Conservation (phyloP, 2,329 filamentous ascomycete genomes). For the Cordyceps militaris region DNA sequence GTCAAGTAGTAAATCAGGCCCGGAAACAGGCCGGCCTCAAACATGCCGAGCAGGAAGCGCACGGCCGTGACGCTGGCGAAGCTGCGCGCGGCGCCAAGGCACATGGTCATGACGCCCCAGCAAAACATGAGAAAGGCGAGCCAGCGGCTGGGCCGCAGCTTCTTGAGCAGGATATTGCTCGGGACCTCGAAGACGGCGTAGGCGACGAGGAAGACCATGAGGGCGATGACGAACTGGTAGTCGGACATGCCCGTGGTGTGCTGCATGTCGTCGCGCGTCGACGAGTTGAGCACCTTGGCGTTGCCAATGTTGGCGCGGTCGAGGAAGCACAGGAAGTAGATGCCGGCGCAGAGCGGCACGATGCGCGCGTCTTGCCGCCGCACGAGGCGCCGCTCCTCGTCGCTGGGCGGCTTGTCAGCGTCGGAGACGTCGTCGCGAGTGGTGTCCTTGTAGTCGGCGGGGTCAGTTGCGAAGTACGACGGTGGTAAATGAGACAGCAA, state of each 20-base stretch:
- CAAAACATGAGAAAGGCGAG: constrained; percentile 58
- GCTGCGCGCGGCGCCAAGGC: constrained; percentile 55
- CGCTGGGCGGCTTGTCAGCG: not conserved
- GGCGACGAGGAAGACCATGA: constrained; percentile 56
- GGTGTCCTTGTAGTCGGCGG: not conserved
- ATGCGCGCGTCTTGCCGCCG: constrained; percentile 57
- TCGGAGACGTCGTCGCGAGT: not conserved
- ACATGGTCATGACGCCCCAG: constrained; percentile 62
- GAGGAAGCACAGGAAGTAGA: constrained; percentile 62
- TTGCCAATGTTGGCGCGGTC: constrained; percentile 65
- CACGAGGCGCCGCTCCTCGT: constrained; percentile 34
- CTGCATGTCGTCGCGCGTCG: constrained; percentile 54
- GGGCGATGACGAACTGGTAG: constrained; percentile 51
- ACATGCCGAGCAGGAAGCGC: constrained; percentile 59
- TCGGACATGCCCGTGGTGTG: constrained; percentile 54
- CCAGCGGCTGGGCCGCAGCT: constrained; percentile 55
- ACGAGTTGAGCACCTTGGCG: constrained; percentile 57
- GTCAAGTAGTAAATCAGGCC: constrained; percentile 63
- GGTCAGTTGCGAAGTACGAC: not conserved
- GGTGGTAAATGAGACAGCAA: no score
- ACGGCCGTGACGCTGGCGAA: constrained; percentile 59
- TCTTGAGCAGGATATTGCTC: constrained; percentile 60
- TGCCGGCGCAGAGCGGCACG: constrained; percentile 53
- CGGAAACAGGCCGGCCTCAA: constrained; percentile 66
- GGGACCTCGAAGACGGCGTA: constrained; percentile 57